Conservation (phyloP, 768 basidiomycete genomes). For the Vishniacozyma victoriae region DNA sequence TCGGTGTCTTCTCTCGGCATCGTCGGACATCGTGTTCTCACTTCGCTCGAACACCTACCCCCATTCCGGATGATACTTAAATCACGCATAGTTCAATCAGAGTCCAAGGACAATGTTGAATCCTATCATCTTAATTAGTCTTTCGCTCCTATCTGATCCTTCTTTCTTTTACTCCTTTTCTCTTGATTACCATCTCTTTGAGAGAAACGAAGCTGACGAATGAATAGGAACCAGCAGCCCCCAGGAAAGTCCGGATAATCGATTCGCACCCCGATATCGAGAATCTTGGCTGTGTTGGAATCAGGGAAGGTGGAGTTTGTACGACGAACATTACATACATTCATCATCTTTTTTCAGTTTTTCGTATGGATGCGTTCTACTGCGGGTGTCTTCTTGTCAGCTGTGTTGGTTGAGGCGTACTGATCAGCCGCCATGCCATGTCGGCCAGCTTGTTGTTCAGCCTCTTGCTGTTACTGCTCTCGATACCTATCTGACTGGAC, state of each 20-base stretch:
- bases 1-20: neutral
- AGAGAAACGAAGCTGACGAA: neutral
- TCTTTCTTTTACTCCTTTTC: constrained; percentile 2
- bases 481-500: too few species aligned
- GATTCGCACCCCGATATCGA: neutral
- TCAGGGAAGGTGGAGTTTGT: neutral
- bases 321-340: constrained; percentile 1
- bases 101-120: constrained; percentile 69
- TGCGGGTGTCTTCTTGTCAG: too few species aligned
- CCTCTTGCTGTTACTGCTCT: too few species aligned
- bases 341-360: too few species aligned
- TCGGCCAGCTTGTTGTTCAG: too few species aligned
- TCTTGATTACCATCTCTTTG: neutral
- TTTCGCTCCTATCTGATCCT: constrained; percentile 98
- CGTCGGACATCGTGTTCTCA: neutral
- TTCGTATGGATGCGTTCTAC: too few species aligned
- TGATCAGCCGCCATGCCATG: too few species aligned
- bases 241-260: constrained; percentile 47
- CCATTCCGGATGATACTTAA: constrained; percentile 39
- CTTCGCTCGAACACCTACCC: constrained; percentile 12
- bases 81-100: constrained; percentile 93
- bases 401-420: too few species aligned
- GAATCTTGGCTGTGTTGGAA: neutral
- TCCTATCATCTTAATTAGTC: constrained; percentile 75
- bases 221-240: constrained; percentile 45